Conservation (phyloP, 2,329 filamentous ascomycete genomes). For the Teratosphaeria gauchensis region DNA sequence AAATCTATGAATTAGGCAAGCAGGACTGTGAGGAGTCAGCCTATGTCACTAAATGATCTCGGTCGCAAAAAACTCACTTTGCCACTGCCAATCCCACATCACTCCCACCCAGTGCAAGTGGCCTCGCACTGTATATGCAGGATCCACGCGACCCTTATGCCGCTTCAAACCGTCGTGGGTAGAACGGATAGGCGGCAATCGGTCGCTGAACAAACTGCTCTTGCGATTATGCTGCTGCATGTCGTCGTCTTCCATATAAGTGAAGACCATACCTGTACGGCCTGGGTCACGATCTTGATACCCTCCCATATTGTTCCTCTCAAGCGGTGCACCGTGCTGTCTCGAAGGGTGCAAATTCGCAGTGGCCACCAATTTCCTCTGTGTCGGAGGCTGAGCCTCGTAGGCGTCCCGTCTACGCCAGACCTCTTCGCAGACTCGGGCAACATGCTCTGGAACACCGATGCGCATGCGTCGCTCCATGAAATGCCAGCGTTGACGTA, state of each 20-base stretch:
- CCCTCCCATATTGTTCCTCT: slow-evolving; percentile 5
- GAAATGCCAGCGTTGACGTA: slow-evolving; percentile 51
- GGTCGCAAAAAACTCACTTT: slow-evolving; percentile 44
- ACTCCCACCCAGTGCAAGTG: slow-evolving; percentile 60
- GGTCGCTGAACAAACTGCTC: not conserved
- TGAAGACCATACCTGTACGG: slow-evolving; percentile 25
- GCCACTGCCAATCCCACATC: slow-evolving; percentile 65
- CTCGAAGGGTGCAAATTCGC: slow-evolving; percentile 23
- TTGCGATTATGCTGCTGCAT: slow-evolving; percentile 2
- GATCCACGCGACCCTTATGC: slow-evolving; percentile 34
- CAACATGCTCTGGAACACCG: slow-evolving; percentile 56
- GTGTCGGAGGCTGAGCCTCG: slow-evolving; percentile 24
- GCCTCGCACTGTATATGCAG: slow-evolving; percentile 56
- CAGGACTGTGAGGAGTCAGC: slow-evolving; percentile 23
- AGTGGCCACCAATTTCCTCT: slow-evolving; percentile 28
- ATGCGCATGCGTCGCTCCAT: slow-evolving; percentile 56
- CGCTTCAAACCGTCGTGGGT: slow-evolving; percentile 11
- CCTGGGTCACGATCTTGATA: slow-evolving; percentile 17
- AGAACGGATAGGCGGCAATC: slow-evolving; percentile 8
- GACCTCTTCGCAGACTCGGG: slow-evolving; percentile 56
- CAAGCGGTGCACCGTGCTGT: slow-evolving; percentile 13
- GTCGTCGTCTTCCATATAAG: slow-evolving; percentile 12
- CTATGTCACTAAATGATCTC: not conserved
- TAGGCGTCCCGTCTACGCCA: slow-evolving; percentile 54
- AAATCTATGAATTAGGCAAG: slow-evolving; percentile 24